phyloP scores from a whole-genome alignment of 257 asterid genomes.

The Verbascum thapsus region DNA sequence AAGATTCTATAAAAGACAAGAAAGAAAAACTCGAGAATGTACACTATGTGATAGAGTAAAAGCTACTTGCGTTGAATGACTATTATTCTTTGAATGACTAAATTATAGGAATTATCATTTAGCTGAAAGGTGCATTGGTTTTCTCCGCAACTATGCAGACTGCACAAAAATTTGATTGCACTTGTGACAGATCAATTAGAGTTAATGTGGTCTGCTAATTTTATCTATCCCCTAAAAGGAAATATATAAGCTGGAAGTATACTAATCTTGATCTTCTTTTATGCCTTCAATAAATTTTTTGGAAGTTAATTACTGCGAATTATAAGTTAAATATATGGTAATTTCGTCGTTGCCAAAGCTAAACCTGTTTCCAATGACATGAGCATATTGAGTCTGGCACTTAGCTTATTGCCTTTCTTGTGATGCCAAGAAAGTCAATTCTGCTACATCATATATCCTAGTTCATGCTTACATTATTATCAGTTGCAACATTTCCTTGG shows the following conservation, averaged over 20 bases:
- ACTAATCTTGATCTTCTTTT: background rate
- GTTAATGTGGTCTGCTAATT: conserved; percentile 6
- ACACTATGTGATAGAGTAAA: background rate
- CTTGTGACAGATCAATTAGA: background rate
- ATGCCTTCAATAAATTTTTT: no score
- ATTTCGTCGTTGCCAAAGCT: background rate
- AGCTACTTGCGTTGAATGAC: conserved; percentile 10
- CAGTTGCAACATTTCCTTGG: background rate
- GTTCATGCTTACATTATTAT: background rate
- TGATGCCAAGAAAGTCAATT: background rate
- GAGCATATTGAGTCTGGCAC: background rate
- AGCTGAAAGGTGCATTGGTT: conserved; percentile 2
- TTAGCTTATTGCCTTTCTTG: background rate
- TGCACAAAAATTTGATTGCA: conserved; percentile 4
- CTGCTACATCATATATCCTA: background rate
- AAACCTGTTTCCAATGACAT: background rate
- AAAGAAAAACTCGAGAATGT: background rate
- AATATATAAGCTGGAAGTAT: background rate
- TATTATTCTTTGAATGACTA: conserved; percentile 1
- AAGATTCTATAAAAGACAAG: background rate
- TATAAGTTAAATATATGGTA: background rate
- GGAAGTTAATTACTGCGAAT: background rate
- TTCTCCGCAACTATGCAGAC: background rate
- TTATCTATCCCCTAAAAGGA: conserved; percentile 4
- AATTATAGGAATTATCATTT: background rate